Evolutionary conservation across 2,329 filamentous ascomycete species (phyloP), one percentile per base, ranked within the genome.

Genomic region (Ophiostoma ulmi): DNA sequence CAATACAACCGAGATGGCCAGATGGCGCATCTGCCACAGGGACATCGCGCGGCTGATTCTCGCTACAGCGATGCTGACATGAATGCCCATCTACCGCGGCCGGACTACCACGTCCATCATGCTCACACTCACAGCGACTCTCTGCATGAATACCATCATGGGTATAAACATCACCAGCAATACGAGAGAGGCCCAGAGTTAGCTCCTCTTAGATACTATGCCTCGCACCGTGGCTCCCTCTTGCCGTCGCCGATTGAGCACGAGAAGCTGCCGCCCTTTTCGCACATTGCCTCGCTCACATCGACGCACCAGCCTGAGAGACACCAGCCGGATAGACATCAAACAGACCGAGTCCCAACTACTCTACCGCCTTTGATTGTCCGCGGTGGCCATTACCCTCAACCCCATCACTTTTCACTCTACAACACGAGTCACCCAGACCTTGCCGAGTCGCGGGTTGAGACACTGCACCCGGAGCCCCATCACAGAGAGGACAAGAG

Each of bases 201-300:
- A 3, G 71, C 71, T 1, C 71, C 71, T 2, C 31, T 72, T 10
- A 35, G 22, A 39, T 52, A 17, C 41, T 13, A 26, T 36, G 10
- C 44, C 7, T 14, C 39, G 36, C 48, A 39, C 14, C 26, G 35
- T 6, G 39, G 44, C 1, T 14, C 35, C 20, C 63, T 72, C 3
- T 65, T 70, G 4, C 71, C 68, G 3, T 71, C 73, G 0, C 70
- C 69, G 5, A 38, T 70, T 1, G 69, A 67, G 26, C 65, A 55
- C 31, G 72, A 73, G 2, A 63, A 38, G n/a, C 70, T 73, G 38
- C 73, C 73, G 26, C 48, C 73, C 2, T 17, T 73, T 14, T 64
- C 67, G 2, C 48, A 69, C 22, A 41, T 70, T 8, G 22, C 67
- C 6, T 66, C 61, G 22, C 61, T 71, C 1, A 22, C 63, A 14